These are phyloP conservation scores for Crassisporium funariophilum DNA, from an alignment of 768 basidiomycete species.

Conservation along the genomic window DNA sequence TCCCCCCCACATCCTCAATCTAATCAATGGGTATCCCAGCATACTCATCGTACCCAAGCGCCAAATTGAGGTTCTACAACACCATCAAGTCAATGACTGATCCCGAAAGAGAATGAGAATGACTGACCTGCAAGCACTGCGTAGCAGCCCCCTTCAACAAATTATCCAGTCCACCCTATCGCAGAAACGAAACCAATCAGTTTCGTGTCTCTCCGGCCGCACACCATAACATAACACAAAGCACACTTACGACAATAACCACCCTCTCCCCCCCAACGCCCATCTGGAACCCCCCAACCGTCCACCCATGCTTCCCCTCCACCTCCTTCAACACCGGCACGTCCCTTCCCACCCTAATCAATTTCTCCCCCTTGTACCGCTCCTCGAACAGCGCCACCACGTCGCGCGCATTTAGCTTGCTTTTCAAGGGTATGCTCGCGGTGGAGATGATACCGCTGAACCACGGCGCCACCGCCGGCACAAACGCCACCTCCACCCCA, in stretches of 20 bases:
- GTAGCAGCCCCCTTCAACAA: slow-evolving; percentile 97
- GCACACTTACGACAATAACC: slow-evolving; percentile 80
- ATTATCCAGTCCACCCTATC: slow-evolving; percentile 92
- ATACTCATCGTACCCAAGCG: slow-evolving; percentile 84
- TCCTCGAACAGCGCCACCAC: slow-evolving; percentile 74
- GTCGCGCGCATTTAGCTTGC: slow-evolving; percentile 68
- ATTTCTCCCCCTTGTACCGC: slow-evolving; percentile 73
- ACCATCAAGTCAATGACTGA: background rate
- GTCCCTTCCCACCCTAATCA: slow-evolving; percentile 67
- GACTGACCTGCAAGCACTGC: slow-evolving; percentile 90
- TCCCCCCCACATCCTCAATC: background rate
- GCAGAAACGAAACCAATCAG: slow-evolving; percentile 3
- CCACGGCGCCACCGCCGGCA: slow-evolving; percentile 89
- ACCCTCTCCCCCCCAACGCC: slow-evolving; percentile 87
- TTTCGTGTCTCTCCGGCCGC: background rate
- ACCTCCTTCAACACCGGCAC: slow-evolving; percentile 78
- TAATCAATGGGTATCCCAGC: slow-evolving; percentile 64
- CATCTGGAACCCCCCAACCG: slow-evolving; percentile 91
- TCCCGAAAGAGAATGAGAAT: slow-evolving; percentile 1
- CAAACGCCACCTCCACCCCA: slow-evolving; percentile 71
- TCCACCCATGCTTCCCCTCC: slow-evolving; percentile 85
- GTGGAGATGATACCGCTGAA: slow-evolving; percentile 96
- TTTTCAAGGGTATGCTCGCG: slow-evolving; percentile 76
- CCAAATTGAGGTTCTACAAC: slow-evolving; percentile 82
- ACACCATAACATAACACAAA: slow-evolving; percentile 1